Conservation (phyloP, 305 asterid species). For the Fraxinus xanthoxyloides region DNA sequence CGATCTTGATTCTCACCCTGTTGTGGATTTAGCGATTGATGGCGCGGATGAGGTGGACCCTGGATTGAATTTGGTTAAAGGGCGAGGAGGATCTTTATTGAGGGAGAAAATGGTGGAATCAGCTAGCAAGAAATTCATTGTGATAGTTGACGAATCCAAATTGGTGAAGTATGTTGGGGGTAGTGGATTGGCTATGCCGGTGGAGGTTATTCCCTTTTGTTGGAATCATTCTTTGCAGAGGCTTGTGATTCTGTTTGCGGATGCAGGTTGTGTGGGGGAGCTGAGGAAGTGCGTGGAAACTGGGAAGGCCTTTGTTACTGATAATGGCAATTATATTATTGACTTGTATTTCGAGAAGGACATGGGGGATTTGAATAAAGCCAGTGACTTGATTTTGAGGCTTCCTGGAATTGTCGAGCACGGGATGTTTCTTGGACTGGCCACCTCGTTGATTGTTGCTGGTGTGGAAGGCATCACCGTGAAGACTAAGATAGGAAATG, state of each 20-base stretch:
- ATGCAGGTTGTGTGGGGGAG: constrained; percentile 66
- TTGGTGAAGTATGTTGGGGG: constrained; percentile 68
- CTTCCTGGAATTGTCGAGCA: constrained; percentile 89
- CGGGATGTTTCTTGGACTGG: constrained; percentile 86
- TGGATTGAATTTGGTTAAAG: constrained; percentile 70
- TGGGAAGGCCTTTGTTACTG: constrained; percentile 53
- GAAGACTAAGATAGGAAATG: constrained; percentile 49
- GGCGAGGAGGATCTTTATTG: constrained; percentile 77
- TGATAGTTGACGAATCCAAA: constrained; percentile 81
- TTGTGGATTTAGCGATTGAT: constrained; percentile 72
- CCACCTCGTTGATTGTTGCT: constrained; percentile 78
- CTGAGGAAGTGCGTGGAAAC: constrained; percentile 39
- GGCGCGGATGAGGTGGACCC: constrained; percentile 95
- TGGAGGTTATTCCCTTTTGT: constrained; percentile 76
- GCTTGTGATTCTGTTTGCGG: constrained; percentile 59
- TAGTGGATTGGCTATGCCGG: constrained; percentile 81
- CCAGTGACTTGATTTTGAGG: constrained; percentile 79
- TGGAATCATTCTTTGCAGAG: constrained; percentile 65
- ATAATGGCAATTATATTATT: constrained; percentile 68
- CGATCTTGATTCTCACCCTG: constrained; percentile 69
- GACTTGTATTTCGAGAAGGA: constrained; percentile 77
- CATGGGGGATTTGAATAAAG: constrained; percentile 69
- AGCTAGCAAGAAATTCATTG: constrained; percentile 60
- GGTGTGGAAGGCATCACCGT: constrained; percentile 66
- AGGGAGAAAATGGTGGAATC: constrained; percentile 87